Evolutionary conservation across 1,139 yeast genomes (phyloP), one percentile per base, ranked within the genome.

Genomic region (Lodderomyces parapsilosis): DNA sequence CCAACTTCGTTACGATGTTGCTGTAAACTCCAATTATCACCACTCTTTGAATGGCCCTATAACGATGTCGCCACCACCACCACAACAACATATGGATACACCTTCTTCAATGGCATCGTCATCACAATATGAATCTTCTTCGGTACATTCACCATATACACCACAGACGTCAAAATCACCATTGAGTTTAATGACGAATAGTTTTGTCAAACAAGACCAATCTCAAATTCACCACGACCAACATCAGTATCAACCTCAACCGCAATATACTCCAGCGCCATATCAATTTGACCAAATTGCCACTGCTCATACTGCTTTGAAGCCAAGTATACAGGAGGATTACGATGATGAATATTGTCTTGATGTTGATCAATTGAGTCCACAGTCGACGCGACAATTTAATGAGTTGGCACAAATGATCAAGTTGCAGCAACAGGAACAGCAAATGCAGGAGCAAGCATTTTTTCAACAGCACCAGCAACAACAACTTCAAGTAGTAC

Each of bases 271-370:
- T 14, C 39, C 38, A 32, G 40, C 45, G 10, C 23, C 38, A 11
- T 42, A 41, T 36, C 42, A 32, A 33, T 45, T 43, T 41, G 46
- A 45, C 17, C 46, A 41, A 36, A 42, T 40, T 17, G 23, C 40
- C 6, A 38, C 36, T 9, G 43, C 43, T 6, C 47, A 43, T 38
- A 43, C 15, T 36, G 19, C 38, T 33, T 10, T 38, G 4, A 10
- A 34, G 30, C 33, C 39, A 22, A 40, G 35, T 22, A 40, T 42
- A 27, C 10, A 32, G 13, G 46, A 65, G 11, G 76, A 72, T 49
- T 71, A 70, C 51, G 78, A 71, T 49, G 78, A 73, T 49, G 77
- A 71, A 36, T 73, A 57, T 50, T 72, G 78, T 53, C 65, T 72
- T 45, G 78, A 72, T 50, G 59, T 66, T 13, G 78, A 73, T 46